Evolutionary conservation across 345 rosid species (phyloP).

Genomic region (Salix dunnii): DNA sequence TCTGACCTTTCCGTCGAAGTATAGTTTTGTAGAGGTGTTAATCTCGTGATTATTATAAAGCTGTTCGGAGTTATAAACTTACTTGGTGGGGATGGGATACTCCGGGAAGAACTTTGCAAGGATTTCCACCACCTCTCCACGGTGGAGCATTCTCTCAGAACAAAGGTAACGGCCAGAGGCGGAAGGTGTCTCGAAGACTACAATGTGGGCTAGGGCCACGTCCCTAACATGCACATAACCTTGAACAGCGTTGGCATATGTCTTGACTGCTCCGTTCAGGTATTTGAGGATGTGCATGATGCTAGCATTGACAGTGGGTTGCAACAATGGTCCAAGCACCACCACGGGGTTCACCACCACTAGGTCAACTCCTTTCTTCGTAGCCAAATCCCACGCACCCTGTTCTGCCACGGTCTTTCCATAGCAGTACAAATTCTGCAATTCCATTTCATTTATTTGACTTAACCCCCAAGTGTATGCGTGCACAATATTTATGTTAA

Average conservation of each 20-base stretch:
- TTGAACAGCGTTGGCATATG: constrained; percentile 80
- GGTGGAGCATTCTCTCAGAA: constrained; percentile 84
- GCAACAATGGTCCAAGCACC: constrained; percentile 85
- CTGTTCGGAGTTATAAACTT: constrained; percentile 31
- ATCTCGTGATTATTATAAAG: too few relatives aligned
- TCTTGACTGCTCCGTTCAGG: constrained; percentile 87
- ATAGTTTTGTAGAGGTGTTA: too few relatives aligned
- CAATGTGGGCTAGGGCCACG: constrained; percentile 81
- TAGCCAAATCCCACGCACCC: constrained; percentile 9
- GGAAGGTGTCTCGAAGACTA: constrained; percentile 69
- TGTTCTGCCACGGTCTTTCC: constrained; percentile 92
- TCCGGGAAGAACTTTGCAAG: constrained; percentile 85
- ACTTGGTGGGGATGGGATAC: constrained; percentile 90
- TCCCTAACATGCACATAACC: constrained; percentile 88
- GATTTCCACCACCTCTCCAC: constrained; percentile 91
- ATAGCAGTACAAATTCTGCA: constrained; percentile 96
- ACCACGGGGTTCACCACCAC: constrained; percentile 83
- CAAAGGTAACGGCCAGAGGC: constrained; percentile 93
- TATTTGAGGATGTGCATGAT: constrained; percentile 83
- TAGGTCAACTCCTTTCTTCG: constrained; percentile 66
- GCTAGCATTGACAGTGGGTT: constrained; percentile 73
- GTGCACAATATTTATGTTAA: too few relatives aligned
- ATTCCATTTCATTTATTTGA: too few relatives aligned
- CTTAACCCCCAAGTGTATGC: too few relatives aligned
- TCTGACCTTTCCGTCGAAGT: too few relatives aligned